Evolutionary conservation across 2,329 filamentous ascomycete genomes (phyloP).

Genomic region (Tothia fuscella): DNA sequence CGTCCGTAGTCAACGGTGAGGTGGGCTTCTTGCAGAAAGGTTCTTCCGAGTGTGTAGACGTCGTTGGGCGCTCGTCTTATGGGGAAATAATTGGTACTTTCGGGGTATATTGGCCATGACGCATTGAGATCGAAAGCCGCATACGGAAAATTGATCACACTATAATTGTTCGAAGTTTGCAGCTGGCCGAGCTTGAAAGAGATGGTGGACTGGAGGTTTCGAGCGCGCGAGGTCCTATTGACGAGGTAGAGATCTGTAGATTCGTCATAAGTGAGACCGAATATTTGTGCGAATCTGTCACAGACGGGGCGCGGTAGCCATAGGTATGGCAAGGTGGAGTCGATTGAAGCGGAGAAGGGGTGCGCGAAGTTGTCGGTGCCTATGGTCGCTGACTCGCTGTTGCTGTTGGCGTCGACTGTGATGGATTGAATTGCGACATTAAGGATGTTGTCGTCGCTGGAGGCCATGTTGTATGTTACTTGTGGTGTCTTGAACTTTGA

Average conservation of each 20-base stretch:
- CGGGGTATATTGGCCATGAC: conserved; percentile 15
- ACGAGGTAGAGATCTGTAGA: conserved; percentile 24
- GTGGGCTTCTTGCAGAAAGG: conserved; percentile 30
- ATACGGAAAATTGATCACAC: conserved; percentile 26
- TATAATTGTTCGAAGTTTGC: conserved; percentile 12
- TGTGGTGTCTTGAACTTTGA: conserved; percentile 16
- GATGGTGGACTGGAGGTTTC: conserved; percentile 20
- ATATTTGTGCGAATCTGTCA: conserved; percentile 23
- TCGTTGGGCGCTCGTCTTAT: conserved; percentile 25
- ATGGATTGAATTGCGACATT: conserved; percentile 16
- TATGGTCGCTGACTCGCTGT: conserved; percentile 6
- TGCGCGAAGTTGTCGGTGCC: conserved; percentile 12
- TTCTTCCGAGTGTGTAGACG: conserved; percentile 25
- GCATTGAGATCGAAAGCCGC: conserved; percentile 25
- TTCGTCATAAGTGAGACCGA: conserved; percentile 25
- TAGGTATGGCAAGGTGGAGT: conserved; percentile 26
- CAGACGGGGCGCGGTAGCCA: conserved; percentile 27
- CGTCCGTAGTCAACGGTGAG: conserved; percentile 25
- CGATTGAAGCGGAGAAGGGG: conserved; percentile 21
- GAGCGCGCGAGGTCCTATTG: conserved; percentile 22
- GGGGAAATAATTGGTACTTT: conserved; percentile 24
- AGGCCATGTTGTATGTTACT: not conserved
- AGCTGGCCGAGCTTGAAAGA: conserved; percentile 12
- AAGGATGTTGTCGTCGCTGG: conserved; percentile 13
- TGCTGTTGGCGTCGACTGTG: conserved; percentile 9